phyloP scores from a whole-genome alignment of 257 asterid species.

The Parsonsia alboflavescens region DNA sequence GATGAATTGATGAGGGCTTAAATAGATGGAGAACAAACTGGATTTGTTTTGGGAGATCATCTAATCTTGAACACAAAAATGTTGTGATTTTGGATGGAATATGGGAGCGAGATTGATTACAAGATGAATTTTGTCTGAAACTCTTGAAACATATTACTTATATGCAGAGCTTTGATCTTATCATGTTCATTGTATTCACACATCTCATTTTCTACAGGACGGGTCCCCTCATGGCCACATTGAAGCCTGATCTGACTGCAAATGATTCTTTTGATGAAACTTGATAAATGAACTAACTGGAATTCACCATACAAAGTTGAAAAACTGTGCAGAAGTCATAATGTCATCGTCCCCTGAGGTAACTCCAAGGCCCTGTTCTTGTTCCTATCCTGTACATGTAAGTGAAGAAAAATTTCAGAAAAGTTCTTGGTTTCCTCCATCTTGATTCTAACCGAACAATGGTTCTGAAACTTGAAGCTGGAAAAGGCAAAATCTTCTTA shows the following conservation, averaged over 20 bases:
- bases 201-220: not conserved
- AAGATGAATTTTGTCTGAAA: not conserved
- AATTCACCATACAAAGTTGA: not conserved
- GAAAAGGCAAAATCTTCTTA: not conserved
- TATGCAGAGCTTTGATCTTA: too few species aligned
- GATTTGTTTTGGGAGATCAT: not conserved
- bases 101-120: not conserved
- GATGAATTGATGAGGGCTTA: too few species aligned
- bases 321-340: not conserved
- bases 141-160: not conserved
- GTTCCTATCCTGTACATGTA: conserved; percentile 42
- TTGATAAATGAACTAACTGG: not conserved
- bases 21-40: not conserved
- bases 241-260: not conserved
- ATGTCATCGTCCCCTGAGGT: conserved; percentile 24
- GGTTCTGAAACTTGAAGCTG: not conserved
- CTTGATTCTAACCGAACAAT: not conserved
- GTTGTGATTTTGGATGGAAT: not conserved
- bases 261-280: not conserved
- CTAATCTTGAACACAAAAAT: too few species aligned
- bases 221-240: not conserved
- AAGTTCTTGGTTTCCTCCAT: not conserved
- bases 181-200: too few species aligned
- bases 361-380: conserved; percentile 44
- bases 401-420: not conserved